Evolutionary conservation across 805 yeast species (phyloP).

Genomic region (Metschnikowia cerradonensis): DNA sequence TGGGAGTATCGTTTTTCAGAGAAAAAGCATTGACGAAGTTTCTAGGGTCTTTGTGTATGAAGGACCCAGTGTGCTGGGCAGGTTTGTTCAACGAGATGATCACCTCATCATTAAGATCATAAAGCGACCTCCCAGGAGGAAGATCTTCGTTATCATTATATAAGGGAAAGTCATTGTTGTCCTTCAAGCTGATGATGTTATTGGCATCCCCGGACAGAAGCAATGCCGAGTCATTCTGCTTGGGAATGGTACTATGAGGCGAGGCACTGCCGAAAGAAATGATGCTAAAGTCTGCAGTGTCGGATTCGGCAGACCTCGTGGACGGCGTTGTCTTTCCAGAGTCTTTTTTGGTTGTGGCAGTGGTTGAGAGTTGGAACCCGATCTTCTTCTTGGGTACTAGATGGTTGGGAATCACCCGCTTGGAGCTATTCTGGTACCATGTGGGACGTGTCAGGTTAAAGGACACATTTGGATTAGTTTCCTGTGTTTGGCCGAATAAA

Average conservation of each 20-base stretch:
- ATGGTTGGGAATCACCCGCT: conserved; percentile 40
- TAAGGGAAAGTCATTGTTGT: conserved; percentile 25
- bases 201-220: conserved; percentile 17
- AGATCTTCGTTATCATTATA: conserved; percentile 35
- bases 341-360: conserved; percentile 16
- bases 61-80: conserved; percentile 33
- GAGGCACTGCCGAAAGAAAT: conserved; percentile 31
- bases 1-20: conserved; percentile 7
- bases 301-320: conserved; percentile 6
- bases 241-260: conserved; percentile 18
- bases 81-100: conserved; percentile 35
- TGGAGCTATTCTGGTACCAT: conserved; percentile 36
- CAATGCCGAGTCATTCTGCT: conserved; percentile 15
- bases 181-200: conserved; percentile 26
- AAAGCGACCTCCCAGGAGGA: conserved; percentile 50
- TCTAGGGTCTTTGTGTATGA: conserved; percentile 45
- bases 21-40: conserved; percentile 43
- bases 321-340: conserved; percentile 5
- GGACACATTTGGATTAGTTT: neutral
- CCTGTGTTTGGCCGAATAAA: conserved; percentile 9
- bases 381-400: conserved; percentile 38
- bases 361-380: conserved; percentile 33
- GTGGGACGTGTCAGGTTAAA: conserved; percentile 20
- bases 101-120: conserved; percentile 45
- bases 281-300: conserved; percentile 22